These are phyloP conservation scores for Sporothrix brunneoviolacea DNA, from an alignment of 2,329 filamentous ascomycete species.

Conservation along the genomic window DNA sequence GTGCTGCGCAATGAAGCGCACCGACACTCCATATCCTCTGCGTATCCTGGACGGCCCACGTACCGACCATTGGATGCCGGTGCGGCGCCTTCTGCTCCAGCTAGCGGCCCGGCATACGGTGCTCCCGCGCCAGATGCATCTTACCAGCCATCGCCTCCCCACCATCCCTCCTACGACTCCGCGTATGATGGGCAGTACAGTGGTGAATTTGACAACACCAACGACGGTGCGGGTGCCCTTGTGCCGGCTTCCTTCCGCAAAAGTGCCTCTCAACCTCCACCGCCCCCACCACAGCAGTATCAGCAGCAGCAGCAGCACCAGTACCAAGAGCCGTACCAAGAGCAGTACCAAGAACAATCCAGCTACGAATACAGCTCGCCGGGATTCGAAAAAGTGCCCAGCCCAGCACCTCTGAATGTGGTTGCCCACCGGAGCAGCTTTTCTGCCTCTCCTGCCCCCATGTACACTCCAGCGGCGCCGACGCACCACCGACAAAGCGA, in stretches of 20 bases:
- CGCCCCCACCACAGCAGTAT: conserved; percentile 9
- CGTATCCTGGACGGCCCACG: conserved; percentile 47
- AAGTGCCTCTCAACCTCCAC: conserved; percentile 22
- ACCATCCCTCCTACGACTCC: conserved; percentile 46
- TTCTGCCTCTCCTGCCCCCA: conserved; percentile 19
- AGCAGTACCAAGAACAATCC: conserved; percentile 1
- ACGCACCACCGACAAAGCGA: conserved; percentile 8
- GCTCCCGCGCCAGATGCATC: conserved; percentile 29
- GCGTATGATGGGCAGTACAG: conserved; percentile 39
- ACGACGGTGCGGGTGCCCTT: conserved; percentile 40
- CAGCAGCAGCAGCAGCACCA: conserved; percentile 16
- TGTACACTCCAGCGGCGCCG: conserved; percentile 21
- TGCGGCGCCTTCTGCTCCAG: conserved; percentile 37
- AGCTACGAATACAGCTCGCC: conserved; percentile 22
- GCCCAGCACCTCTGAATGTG: conserved; percentile 41
- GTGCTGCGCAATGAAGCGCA: conserved; percentile 53
- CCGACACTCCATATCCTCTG: conserved; percentile 39
- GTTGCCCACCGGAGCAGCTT: conserved; percentile 27
- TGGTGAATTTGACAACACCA: conserved; percentile 57
- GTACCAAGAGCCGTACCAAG: neutral
- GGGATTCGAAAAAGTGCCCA: conserved; percentile 33
- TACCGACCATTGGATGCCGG: conserved; percentile 43
- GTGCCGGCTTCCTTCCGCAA: conserved; percentile 22
- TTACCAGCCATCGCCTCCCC: conserved; percentile 31
- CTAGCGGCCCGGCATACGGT: too few relatives aligned